A percentile compares a stretch with the other conserved stretches of the same genome.
These are phyloP conservation scores for Penicillium herquei DNA, from an alignment of 495 filamentous ascomycete genomes.

Conservation along the genomic window DNA sequence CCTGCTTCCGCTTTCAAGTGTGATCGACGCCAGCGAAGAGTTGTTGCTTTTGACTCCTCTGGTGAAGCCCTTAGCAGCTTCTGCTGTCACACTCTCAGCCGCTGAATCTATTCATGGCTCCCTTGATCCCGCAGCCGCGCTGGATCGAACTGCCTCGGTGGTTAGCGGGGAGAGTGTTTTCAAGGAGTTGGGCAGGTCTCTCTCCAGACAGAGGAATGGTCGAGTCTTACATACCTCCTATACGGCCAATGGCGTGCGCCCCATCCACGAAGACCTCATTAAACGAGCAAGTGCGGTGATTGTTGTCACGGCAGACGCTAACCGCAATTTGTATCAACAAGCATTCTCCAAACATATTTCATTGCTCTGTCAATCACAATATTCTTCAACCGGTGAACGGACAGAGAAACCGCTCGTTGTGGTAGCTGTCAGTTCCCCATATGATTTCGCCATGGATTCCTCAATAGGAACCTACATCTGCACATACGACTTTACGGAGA, in stretches of 20 bases:
- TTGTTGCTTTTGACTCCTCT: conserved; percentile 78
- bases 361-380: conserved; percentile 84
- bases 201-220: conserved; percentile 77
- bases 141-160: conserved; percentile 63
- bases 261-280: conserved; percentile 86
- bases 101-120: conserved; percentile 50
- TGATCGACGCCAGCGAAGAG: conserved; percentile 78
- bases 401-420: conserved; percentile 70
- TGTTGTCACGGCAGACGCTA: conserved; percentile 85
- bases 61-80: conserved; percentile 82
- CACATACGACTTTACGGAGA: conserved; percentile 93
- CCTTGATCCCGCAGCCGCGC: conserved; percentile 53
- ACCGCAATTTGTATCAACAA: conserved; percentile 84
- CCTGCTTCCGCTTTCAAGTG: conserved; percentile 72
- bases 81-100: conserved; percentile 60
- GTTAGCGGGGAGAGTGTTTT: conserved; percentile 89
- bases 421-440: conserved; percentile 87
- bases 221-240: conserved; percentile 88
- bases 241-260: conserved; percentile 83
- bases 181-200: conserved; percentile 73
- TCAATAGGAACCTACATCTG: conserved; percentile 85
- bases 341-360: conserved; percentile 90
- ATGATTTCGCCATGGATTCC: conserved; percentile 91
- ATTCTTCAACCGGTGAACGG: conserved; percentile 52
- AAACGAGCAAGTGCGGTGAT: conserved; percentile 82